A percentile compares a stretch with the other conserved stretches of the same genome.
Evolutionary conservation across 2,329 filamentous ascomycete species (phyloP).

Genomic region (Aspergillus latus): DNA sequence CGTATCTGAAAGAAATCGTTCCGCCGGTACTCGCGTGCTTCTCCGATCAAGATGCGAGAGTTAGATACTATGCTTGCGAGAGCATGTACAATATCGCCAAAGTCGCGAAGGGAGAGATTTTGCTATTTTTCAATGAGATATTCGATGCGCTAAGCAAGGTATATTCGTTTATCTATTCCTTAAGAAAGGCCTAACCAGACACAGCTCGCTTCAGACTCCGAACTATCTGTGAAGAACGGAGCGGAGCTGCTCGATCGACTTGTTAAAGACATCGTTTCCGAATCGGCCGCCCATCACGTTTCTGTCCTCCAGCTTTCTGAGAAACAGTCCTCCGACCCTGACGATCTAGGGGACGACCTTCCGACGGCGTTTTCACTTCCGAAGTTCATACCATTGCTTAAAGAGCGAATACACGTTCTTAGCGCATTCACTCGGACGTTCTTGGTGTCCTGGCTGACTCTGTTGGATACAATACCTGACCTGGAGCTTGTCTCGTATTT

Average conservation of each 20-base stretch:
- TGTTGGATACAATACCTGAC: conserved; percentile 95
- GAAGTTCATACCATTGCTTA: conserved; percentile 86
- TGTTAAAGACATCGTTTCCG: conserved; percentile 93
- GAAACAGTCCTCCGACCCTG: conserved; percentile 43
- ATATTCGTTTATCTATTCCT: conserved; percentile 24
- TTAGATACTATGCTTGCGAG: conserved; percentile 97
- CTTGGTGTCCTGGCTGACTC: conserved; percentile 90
- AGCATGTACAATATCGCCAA: conserved; percentile 99
- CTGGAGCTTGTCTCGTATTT: conserved; percentile 90
- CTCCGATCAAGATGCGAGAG: conserved; percentile 93
- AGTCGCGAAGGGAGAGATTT: conserved; percentile 94
- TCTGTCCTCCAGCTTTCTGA: conserved; percentile 74
- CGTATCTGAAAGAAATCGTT: conserved; percentile 89
- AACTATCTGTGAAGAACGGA: conserved; percentile 96
- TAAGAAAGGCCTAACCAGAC: conserved; percentile 12
- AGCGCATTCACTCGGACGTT: conserved; percentile 96
- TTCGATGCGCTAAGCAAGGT: conserved; percentile 98
- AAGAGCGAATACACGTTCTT: conserved; percentile 89
- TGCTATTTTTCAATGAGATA: conserved; percentile 97
- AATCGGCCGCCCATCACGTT: conserved; percentile 91
- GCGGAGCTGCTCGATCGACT: conserved; percentile 92
- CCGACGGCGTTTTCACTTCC: conserved; percentile 92
- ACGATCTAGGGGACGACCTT: conserved; percentile 49
- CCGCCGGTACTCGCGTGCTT: conserved; percentile 97
- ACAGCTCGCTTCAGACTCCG: conserved; percentile 90